phyloP scores from a whole-genome alignment of 2,329 filamentous ascomycete genomes.

The Penicillium sp. region DNA sequence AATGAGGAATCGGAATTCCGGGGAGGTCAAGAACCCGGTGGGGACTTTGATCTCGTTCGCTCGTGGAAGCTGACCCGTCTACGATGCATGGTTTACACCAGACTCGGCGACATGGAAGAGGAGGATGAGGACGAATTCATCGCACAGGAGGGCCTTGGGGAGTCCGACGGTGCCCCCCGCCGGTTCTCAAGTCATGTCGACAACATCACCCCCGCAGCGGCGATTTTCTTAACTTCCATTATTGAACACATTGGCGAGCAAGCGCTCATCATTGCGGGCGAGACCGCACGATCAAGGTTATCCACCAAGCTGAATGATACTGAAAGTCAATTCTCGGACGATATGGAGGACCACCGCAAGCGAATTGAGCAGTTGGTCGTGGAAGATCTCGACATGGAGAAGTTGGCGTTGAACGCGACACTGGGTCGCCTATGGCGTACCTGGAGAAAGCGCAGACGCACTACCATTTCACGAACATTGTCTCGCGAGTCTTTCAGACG shows the following conservation, averaged over 20 bases:
- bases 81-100: conserved; percentile 97
- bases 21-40: conserved; percentile 50
- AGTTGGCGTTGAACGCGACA: conserved; percentile 83
- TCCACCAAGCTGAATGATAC: conserved; percentile 49
- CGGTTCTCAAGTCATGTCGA: conserved; percentile 58
- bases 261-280: conserved; percentile 80
- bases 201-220: conserved; percentile 82
- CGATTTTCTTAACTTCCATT: conserved; percentile 94
- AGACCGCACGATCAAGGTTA: conserved; percentile 64
- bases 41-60: conserved; percentile 84
- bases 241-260: conserved; percentile 93
- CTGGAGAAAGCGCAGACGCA: conserved; percentile 75
- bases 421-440: conserved; percentile 88
- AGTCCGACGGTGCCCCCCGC: conserved; percentile 57
- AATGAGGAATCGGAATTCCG: conserved; percentile 70
- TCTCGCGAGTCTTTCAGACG: conserved; percentile 42
- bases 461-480: conserved; percentile 42
- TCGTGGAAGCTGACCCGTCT: conserved; percentile 92
- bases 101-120: conserved; percentile 94
- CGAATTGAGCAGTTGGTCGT: conserved; percentile 69
- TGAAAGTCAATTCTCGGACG: conserved; percentile 51
- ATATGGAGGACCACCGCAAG: conserved; percentile 44
- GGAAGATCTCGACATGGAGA: conserved; percentile 89
- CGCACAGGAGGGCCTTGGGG: conserved; percentile 71
- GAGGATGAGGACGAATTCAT: conserved; percentile 92